A percentile compares a stretch with the other conserved stretches of the same genome.
Conservation (phyloP, 1,284 basidiomycete species). For the Hypsizygus ulmarius region DNA sequence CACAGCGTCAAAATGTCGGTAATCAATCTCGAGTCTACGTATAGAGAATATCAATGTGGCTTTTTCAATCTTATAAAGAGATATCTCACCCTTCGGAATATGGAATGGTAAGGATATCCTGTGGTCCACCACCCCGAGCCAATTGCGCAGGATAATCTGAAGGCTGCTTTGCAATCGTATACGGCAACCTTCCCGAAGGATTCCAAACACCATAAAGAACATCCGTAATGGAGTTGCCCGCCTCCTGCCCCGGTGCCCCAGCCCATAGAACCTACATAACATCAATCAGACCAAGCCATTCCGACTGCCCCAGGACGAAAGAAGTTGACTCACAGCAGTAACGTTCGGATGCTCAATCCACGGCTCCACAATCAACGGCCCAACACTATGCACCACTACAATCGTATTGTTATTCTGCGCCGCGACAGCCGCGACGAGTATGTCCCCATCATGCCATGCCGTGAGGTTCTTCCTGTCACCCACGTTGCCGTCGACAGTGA, state of each 20-base stretch:
- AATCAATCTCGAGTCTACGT: slow-evolving; percentile 64
- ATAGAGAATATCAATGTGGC: no score
- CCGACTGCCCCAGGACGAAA: not conserved
- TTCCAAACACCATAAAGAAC: slow-evolving; percentile 71
- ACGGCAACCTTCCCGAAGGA: slow-evolving; percentile 75
- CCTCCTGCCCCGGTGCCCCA: slow-evolving; percentile 72
- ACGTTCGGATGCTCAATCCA: slow-evolving; percentile 82
- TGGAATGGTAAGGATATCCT: slow-evolving; percentile 50
- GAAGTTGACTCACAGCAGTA: slow-evolving; percentile 34
- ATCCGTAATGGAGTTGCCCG: slow-evolving; percentile 74
- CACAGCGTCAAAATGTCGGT: slow-evolving; percentile 73
- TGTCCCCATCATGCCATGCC: slow-evolving; percentile 76
- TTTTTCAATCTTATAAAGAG: no score
- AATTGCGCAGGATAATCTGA: slow-evolving; percentile 68
- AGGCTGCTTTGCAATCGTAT: slow-evolving; percentile 72
- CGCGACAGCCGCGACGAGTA: slow-evolving; percentile 57
- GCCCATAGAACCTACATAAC: slow-evolving; percentile 55
- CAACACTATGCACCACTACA: slow-evolving; percentile 78
- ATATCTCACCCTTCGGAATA: slow-evolving; percentile 65
- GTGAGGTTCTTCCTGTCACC: slow-evolving; percentile 83
- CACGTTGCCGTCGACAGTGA: slow-evolving; percentile 72
- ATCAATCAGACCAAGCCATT: not conserved
- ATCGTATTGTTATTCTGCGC: slow-evolving; percentile 74
- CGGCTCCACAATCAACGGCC: slow-evolving; percentile 67
- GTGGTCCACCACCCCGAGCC: slow-evolving; percentile 37